Percentiles rank a stretch among this genome's conserved stretches.
Conservation (phyloP, 306 rosid genomes). For the Medicago ruthenica region DNA sequence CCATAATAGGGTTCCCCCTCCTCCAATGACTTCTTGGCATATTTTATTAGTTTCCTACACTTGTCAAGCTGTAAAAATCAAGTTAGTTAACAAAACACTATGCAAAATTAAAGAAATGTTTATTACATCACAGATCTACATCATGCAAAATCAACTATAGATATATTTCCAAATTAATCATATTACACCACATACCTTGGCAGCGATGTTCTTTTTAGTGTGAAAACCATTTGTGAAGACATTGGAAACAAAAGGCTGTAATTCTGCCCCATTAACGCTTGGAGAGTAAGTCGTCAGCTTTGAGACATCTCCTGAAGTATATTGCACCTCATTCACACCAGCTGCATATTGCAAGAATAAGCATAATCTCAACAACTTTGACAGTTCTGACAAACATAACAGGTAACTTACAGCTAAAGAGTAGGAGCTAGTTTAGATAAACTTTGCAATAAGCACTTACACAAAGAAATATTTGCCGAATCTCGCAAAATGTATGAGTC, state of each 20-base stretch:
- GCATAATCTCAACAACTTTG: constrained; percentile 26
- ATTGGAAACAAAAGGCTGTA: constrained; percentile 57
- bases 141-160: constrained; percentile 20
- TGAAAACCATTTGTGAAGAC: constrained; percentile 53
- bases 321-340: constrained; percentile 71
- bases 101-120: constrained; percentile 37
- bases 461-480: constrained; percentile 3
- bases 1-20: constrained; percentile 61
- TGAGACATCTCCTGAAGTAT: constrained; percentile 76
- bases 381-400: constrained; percentile 31
- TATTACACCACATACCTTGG: constrained; percentile 53
- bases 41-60: constrained; percentile 72
- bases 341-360: constrained; percentile 53
- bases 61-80: constrained; percentile 72
- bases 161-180: constrained; percentile 6
- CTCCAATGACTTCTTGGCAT: constrained; percentile 67
- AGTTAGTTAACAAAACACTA: constrained; percentile 43
- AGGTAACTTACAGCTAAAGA: constrained; percentile 28
- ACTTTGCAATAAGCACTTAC: not conserved
- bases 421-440: constrained; percentile 8
- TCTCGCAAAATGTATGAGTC: not conserved
- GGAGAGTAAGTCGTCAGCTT: constrained; percentile 70
- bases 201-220: constrained; percentile 48
- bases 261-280: constrained; percentile 57
- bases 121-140: constrained; percentile 5